A percentile compares a stretch with the other conserved stretches of the same genome.
phyloP scores from a whole-genome alignment of 768 basidiomycete species.

The Pleurotus eryngii region DNA sequence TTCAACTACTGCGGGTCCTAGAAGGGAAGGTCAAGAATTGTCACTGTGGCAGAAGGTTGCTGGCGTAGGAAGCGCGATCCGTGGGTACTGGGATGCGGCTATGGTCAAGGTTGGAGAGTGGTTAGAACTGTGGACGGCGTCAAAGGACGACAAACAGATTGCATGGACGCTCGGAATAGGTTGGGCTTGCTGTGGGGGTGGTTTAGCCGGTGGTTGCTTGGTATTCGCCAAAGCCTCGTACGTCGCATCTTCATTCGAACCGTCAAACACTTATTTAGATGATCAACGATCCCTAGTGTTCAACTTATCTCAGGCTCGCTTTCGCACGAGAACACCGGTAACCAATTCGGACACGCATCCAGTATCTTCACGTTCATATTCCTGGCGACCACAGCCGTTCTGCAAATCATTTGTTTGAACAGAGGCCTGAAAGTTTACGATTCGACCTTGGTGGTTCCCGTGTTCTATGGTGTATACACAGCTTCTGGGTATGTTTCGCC shows the following conservation, averaged over 20 bases:
- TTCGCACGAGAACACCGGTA: slow-evolving; percentile 79
- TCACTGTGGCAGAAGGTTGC: not conserved
- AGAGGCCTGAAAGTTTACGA: slow-evolving; percentile 88
- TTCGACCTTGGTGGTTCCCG: slow-evolving; percentile 87
- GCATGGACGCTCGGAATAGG: slow-evolving; percentile 91
- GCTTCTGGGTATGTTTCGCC: slow-evolving; percentile 58
- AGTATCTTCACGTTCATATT: slow-evolving; percentile 74
- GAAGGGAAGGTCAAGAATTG: slow-evolving; percentile 5
- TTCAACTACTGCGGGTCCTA: not conserved
- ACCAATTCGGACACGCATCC: slow-evolving; percentile 80
- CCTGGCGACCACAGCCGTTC: slow-evolving; percentile 70
- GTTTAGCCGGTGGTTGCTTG: slow-evolving; percentile 83
- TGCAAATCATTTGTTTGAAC: slow-evolving; percentile 91
- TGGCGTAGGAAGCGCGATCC: slow-evolving; percentile 18
- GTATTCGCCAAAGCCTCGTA: slow-evolving; percentile 78
- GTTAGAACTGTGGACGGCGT: slow-evolving; percentile 72
- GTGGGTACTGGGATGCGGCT: slow-evolving; percentile 35
- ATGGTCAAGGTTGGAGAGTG: slow-evolving; percentile 56
- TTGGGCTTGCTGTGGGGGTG: slow-evolving; percentile 92
- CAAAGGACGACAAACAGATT: slow-evolving; percentile 80
- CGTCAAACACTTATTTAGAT: slow-evolving; percentile 11
- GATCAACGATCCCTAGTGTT: slow-evolving; percentile 46
- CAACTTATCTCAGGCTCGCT: slow-evolving; percentile 74
- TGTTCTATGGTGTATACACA: slow-evolving; percentile 93
- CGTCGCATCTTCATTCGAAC: slow-evolving; percentile 20